These are phyloP conservation scores for Clarireedia monteithiana DNA, from an alignment of 2,329 filamentous ascomycete genomes.

Conservation along the genomic window DNA sequence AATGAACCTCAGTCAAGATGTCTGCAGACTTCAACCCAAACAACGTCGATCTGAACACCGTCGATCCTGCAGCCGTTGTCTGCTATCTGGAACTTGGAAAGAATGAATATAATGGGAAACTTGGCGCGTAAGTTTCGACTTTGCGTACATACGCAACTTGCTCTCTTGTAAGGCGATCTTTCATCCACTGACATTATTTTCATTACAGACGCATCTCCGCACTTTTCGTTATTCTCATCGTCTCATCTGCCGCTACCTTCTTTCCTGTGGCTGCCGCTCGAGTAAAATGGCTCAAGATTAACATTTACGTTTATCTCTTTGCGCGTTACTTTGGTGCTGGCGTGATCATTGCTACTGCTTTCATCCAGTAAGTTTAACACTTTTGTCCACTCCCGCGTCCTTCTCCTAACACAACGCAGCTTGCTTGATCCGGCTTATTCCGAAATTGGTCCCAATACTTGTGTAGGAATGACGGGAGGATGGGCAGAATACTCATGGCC, in stretches of 20 bases:
- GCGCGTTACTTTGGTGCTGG: conserved; percentile 63
- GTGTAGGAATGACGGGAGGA: conserved; percentile 46
- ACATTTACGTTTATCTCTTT: conserved; percentile 60
- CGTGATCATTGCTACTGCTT: conserved; percentile 70
- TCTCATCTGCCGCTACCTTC: conserved; percentile 50
- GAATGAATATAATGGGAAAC: conserved; percentile 48
- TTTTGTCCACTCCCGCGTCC: conserved; percentile 14
- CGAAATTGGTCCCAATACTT: conserved; percentile 39
- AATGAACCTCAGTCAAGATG: background rate
- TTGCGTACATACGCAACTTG: background rate
- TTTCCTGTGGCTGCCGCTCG: conserved; percentile 62
- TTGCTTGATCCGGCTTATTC: conserved; percentile 38
- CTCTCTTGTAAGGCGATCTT: background rate
- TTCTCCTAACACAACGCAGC: conserved; percentile 26
- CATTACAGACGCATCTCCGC: conserved; percentile 49
- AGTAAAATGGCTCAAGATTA: conserved; percentile 47
- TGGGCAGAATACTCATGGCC: conserved; percentile 27
- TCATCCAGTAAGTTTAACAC: conserved; percentile 56
- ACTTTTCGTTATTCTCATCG: conserved; percentile 66
- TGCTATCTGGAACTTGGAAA: conserved; percentile 39
- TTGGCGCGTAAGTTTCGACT: conserved; percentile 40
- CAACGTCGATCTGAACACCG: conserved; percentile 37
- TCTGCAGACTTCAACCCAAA: conserved; percentile 11
- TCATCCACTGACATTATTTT: background rate
- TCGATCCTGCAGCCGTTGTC: conserved; percentile 36